These are phyloP conservation scores for Phytopythium chamaehyphon DNA, from an alignment of 352 stramenopile species.

Conservation along the genomic window DNA sequence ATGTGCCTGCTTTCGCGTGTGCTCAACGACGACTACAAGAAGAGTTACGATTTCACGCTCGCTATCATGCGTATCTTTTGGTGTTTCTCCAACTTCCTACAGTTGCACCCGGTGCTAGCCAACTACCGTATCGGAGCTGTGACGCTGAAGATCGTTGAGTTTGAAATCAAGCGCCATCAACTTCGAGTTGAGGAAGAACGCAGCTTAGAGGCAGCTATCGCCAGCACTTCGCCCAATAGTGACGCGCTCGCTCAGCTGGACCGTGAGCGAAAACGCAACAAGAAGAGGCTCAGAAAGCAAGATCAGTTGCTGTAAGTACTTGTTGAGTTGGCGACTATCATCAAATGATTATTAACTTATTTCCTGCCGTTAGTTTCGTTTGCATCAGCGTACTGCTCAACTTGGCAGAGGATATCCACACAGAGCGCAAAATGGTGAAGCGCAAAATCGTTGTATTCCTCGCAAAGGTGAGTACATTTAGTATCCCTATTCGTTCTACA, in stretches of 20 bases:
- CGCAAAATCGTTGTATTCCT: slow-evolving; percentile 85
- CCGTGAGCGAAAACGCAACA: slow-evolving; percentile 81
- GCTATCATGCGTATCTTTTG: slow-evolving; percentile 95
- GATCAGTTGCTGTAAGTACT: slow-evolving; percentile 87
- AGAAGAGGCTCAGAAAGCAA: slow-evolving; percentile 89
- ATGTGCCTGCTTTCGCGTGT: slow-evolving; percentile 93
- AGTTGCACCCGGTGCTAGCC: slow-evolving; percentile 90
- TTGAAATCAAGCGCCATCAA: slow-evolving; percentile 90
- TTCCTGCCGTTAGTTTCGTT: slow-evolving; percentile 45
- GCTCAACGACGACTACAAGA: slow-evolving; percentile 94
- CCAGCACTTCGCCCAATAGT: slow-evolving; percentile 5
- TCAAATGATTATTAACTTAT: background rate
- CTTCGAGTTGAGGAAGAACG: slow-evolving; percentile 72
- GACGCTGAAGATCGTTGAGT: slow-evolving; percentile 93
- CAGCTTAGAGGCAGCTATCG: slow-evolving; percentile 29
- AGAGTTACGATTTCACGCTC: slow-evolving; percentile 92
- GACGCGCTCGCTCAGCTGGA: slow-evolving; percentile 61
- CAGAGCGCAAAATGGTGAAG: slow-evolving; percentile 96
- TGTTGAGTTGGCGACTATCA: background rate
- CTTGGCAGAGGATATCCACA: slow-evolving; percentile 91
- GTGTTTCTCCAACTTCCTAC: slow-evolving; percentile 93
- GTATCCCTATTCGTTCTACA: background rate
- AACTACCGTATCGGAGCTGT: slow-evolving; percentile 94
- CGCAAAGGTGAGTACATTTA: slow-evolving; percentile 41
- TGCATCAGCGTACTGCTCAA: slow-evolving; percentile 94